Evolutionary conservation across 768 basidiomycete genomes (phyloP).

Genomic region (Zangia roseola): DNA sequence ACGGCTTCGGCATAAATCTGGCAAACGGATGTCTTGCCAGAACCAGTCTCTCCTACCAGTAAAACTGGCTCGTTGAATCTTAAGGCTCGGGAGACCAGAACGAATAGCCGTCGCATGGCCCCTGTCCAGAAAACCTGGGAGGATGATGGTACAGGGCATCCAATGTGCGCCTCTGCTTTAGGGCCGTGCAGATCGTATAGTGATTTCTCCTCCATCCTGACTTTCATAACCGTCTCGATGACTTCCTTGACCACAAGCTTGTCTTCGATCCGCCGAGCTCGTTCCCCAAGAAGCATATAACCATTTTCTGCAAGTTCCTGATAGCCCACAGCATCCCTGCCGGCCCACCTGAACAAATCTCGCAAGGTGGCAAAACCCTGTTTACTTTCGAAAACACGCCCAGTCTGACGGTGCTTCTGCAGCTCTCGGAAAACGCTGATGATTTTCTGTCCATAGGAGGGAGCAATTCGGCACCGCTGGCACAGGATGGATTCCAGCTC

Average conservation of each 20-base stretch:
- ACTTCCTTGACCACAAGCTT: slow-evolving; percentile 88
- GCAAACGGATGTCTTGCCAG: slow-evolving; percentile 96
- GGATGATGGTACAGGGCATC: slow-evolving; percentile 47
- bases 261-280: slow-evolving; percentile 82
- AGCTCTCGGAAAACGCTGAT: slow-evolving; percentile 91
- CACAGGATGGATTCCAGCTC: slow-evolving; percentile 95
- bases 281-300: slow-evolving; percentile 95
- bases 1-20: slow-evolving; percentile 78
- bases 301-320: slow-evolving; percentile 95
- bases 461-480: slow-evolving; percentile 88
- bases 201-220: slow-evolving; percentile 67
- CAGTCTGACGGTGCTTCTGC: slow-evolving; percentile 85
- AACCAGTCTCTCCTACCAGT: slow-evolving; percentile 95
- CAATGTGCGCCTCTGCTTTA: slow-evolving; percentile 50
- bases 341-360: slow-evolving; percentile 97
- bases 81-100: slow-evolving; percentile 80
- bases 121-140: slow-evolving; percentile 82
- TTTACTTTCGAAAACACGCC: slow-evolving; percentile 96
- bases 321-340: slow-evolving; percentile 82
- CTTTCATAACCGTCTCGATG: slow-evolving; percentile 86
- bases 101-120: slow-evolving; percentile 89
- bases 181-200: slow-evolving; percentile 62
- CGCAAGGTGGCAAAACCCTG: slow-evolving; percentile 95
- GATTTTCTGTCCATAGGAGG: slow-evolving; percentile 88
- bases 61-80: slow-evolving; percentile 92